Evolutionary conservation across 2,329 filamentous ascomycete species (phyloP).

Genomic region (Ophiostoma montium): DNA sequence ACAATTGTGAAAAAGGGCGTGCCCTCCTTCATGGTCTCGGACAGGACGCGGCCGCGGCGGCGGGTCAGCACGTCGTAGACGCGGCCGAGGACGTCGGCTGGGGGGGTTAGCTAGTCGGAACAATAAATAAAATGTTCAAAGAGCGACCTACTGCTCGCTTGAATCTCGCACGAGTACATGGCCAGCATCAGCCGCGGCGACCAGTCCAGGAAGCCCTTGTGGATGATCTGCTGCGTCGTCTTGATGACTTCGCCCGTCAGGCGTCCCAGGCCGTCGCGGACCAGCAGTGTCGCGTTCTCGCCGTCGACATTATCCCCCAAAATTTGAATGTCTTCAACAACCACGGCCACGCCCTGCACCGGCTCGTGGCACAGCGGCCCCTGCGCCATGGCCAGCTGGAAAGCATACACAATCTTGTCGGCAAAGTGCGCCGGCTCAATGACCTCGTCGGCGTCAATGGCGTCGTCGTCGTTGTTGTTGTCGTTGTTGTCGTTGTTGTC

Average conservation of each 20-base stretch:
- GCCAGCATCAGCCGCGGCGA: slow-evolving; percentile 86
- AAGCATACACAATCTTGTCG: slow-evolving; percentile 86
- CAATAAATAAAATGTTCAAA: neutral
- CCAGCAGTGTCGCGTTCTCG: slow-evolving; percentile 2
- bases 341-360: slow-evolving; percentile 81
- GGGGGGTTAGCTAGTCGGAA: neutral
- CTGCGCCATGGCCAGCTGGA: slow-evolving; percentile 80
- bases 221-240: slow-evolving; percentile 70
- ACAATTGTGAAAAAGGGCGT: slow-evolving; percentile 94
- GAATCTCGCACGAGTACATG: slow-evolving; percentile 97
- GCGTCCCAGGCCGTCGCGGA: slow-evolving; percentile 54
- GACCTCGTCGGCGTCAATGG: slow-evolving; percentile 29
- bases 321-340: slow-evolving; percentile 66
- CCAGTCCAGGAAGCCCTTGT: slow-evolving; percentile 86
- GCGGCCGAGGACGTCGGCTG: slow-evolving; percentile 79
- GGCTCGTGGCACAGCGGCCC: slow-evolving; percentile 88
- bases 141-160: slow-evolving; percentile 59
- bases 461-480: slow-evolving; percentile 23
- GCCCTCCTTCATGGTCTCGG: slow-evolving; percentile 85
- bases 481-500: slow-evolving; percentile 15
- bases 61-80: slow-evolving; percentile 98
- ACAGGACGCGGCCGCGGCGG: slow-evolving; percentile 75
- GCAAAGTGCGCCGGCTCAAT: slow-evolving; percentile 55
- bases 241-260: slow-evolving; percentile 90
- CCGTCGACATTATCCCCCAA: slow-evolving; percentile 33